Conservation (phyloP, 805 yeast species). For the Candida piceae region DNA sequence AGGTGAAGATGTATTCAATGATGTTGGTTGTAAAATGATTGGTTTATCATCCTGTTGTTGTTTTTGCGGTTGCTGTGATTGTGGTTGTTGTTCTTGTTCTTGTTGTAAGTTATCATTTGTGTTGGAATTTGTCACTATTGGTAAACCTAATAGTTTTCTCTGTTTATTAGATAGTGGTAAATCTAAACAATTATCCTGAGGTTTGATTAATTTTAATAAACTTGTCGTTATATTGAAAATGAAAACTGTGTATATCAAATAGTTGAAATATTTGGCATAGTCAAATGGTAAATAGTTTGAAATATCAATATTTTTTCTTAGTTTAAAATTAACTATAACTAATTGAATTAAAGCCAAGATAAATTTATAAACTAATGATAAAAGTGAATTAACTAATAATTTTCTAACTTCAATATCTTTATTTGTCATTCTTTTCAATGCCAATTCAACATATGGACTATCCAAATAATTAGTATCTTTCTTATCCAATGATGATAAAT, state of each 20-base stretch:
- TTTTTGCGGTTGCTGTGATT: slow-evolving; percentile 2
- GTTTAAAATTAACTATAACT: slow-evolving; percentile 12
- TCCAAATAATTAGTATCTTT: slow-evolving; percentile 6
- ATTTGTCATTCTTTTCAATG: slow-evolving; percentile 40
- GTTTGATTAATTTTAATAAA: slow-evolving; percentile 29
- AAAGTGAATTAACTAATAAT: slow-evolving; percentile 27
- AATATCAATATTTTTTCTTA: slow-evolving; percentile 2
- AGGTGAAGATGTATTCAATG: background rate
- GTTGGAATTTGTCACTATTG: slow-evolving; percentile 8
- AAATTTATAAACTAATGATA: slow-evolving; percentile 28
- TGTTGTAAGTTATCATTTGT: slow-evolving; percentile 3
- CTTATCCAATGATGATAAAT: no score
- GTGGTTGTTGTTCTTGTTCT: slow-evolving; percentile 1
- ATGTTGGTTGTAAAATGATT: background rate
- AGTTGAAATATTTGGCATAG: slow-evolving; percentile 12
- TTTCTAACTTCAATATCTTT: slow-evolving; percentile 33
- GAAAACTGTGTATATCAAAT: slow-evolving; percentile 22
- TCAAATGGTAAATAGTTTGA: background rate
- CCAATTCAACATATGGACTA: slow-evolving; percentile 40
- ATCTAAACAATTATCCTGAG: slow-evolving; percentile 47
- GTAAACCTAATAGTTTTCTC: slow-evolving; percentile 41
- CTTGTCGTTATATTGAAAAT: slow-evolving; percentile 27
- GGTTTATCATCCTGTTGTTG: slow-evolving; percentile 3
- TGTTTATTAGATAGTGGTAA: slow-evolving; percentile 44
- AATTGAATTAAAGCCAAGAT: slow-evolving; percentile 19